Base-by-base conservation (phyloP, 331 rosid genomes). In the Acacia concinna region DNA sequence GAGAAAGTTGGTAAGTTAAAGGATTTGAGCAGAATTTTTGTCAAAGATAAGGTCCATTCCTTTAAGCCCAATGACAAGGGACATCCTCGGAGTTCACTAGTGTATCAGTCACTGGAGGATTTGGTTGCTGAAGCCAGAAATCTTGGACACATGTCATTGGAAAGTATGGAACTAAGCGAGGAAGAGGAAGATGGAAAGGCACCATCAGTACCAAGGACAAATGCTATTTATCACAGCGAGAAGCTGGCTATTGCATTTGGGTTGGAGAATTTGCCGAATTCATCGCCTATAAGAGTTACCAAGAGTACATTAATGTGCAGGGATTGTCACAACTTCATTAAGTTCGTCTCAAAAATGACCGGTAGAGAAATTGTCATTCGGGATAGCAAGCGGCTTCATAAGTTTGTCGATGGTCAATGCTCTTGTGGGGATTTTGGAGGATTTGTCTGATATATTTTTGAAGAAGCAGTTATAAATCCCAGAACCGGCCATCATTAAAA, bases 21-120 rank as follows among this genome's bases (percentile, higher is more conserved):
- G 57, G 97, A 95, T 81, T 95, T 92, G 96, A 95, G 99, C 86
- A 87, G 97, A 97, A 90, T 95, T 81, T 90, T 89, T 88, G 87
- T 91, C 77, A 91, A 84, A 76, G 87, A 90, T 63, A 91, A 66
- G 89, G 87, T 91, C 35, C 82, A 86, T 83, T 93, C 93, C 47
- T 95, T 95, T 75, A 76, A 88, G 87, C 88, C 92, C 2, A 87
- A 86, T n/a, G 97, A 90, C 77, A 86, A 83, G 67, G 84, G 85
- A 35, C 82, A 86, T 72, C 52, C 80, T 79, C 81, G 76, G 40
- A 82, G 81, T 59, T 74, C 81, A 73, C 82, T 65, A 20, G 41
- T 85, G 65, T 77, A 85, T 75, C 73, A 86, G 28, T 86, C 86
- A 38, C 78, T 92, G 82, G 90, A 87, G 51, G 82, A 83, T 78